A percentile compares a stretch with the other conserved stretches of the same genome.
Evolutionary conservation across 31 red algal genomes (phyloP).

Genomic region (Odonthalia washingtoniensis): DNA sequence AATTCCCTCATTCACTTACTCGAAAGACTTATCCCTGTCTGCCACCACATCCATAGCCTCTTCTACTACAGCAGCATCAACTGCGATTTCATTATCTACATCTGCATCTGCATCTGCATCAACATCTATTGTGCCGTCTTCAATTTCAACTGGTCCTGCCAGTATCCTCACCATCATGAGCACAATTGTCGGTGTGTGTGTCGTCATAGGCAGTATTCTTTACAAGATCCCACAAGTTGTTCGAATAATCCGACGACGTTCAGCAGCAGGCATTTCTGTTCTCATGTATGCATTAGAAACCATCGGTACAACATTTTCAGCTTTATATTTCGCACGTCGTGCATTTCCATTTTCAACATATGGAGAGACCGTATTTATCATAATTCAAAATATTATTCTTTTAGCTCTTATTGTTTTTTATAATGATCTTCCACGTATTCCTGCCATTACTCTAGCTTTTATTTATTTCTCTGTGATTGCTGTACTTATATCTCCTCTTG

Average conservation of each 20-base stretch:
- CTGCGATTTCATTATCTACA: background rate
- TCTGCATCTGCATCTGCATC: background rate
- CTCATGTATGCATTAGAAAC: conserved; percentile 84
- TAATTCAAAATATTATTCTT: conserved; percentile 84
- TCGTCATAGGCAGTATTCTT: conserved; percentile 82
- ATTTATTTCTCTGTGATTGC: conserved; percentile 22
- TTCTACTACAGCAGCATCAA: too few species aligned
- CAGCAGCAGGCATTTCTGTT: conserved; percentile 78
- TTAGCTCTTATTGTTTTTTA: conserved; percentile 70
- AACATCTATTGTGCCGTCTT: background rate
- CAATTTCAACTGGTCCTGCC: background rate
- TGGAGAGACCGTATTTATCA: conserved; percentile 87
- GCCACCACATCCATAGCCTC: too few species aligned
- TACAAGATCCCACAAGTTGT: conserved; percentile 94
- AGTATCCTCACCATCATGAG: conserved; percentile 48
- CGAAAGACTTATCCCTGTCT: too few species aligned
- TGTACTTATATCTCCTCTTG: conserved; percentile 37
- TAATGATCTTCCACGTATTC: conserved; percentile 31
- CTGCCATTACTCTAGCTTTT: conserved; percentile 43
- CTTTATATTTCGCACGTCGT: conserved; percentile 76
- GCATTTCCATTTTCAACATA: conserved; percentile 92
- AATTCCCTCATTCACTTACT: too few species aligned
- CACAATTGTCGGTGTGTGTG: conserved; percentile 73
- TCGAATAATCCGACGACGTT: conserved; percentile 59
- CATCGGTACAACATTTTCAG: conserved; percentile 82